Evolutionary conservation across 176 grass and related monocot genomes (phyloP).

Genomic region (Oryza rufipogon): DNA sequence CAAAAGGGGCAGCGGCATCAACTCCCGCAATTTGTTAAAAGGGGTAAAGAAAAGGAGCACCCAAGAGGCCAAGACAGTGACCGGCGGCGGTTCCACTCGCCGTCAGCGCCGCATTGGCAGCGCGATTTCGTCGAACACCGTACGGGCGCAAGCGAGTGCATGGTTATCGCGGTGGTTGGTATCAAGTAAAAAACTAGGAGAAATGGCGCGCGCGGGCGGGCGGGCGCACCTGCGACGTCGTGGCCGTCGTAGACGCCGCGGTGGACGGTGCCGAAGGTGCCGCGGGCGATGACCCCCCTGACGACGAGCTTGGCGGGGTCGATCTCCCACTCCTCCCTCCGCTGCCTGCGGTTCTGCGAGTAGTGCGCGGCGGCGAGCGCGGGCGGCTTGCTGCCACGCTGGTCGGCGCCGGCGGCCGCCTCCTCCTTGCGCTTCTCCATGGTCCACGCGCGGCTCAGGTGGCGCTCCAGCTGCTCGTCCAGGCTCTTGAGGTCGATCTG

Average conservation of each 20-base stretch:
- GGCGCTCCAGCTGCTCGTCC: constrained; percentile 96
- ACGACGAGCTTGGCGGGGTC: constrained; percentile 78
- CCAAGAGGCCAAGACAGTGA: neutral
- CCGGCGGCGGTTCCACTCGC: neutral
- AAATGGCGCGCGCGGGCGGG: neutral
- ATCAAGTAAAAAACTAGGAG: neutral
- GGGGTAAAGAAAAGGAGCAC: constrained; percentile 8
- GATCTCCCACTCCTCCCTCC: constrained; percentile 82
- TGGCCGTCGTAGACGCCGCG: constrained; percentile 89
- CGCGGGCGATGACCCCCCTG: constrained; percentile 81
- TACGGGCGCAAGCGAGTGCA: neutral
- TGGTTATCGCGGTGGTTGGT: neutral
- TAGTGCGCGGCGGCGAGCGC: neutral
- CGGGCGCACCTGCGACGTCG: constrained; percentile 78
- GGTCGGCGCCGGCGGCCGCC: constrained; percentile 5
- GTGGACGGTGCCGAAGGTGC: constrained; percentile 96
- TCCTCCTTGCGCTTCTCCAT: constrained; percentile 93
- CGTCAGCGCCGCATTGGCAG: neutral
- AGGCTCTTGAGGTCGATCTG: constrained; percentile 99
- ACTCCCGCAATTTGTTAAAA: constrained; percentile 47
- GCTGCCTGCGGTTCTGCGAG: constrained; percentile 12
- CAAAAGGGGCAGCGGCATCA: constrained; percentile 17
- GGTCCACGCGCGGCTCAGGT: constrained; percentile 79
- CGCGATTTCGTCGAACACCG: constrained; percentile 32
- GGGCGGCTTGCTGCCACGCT: constrained; percentile 9